phyloP scores from a whole-genome alignment of 306 rosid species.

The Oemleria cerasiformis region DNA sequence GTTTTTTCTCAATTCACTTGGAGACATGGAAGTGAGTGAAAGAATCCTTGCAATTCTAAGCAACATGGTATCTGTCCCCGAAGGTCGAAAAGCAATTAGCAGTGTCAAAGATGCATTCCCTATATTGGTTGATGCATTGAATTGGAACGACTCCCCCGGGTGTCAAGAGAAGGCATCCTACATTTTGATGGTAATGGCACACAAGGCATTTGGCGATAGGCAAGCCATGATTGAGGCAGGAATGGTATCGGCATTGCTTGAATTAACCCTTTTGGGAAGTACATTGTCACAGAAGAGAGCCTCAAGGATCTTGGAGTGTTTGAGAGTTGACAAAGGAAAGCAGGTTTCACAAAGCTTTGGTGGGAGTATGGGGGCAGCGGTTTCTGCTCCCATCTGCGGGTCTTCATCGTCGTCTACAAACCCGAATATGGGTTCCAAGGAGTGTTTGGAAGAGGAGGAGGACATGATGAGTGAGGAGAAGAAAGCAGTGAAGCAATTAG shows the following conservation, averaged over 20 bases:
- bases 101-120: slow-evolving; percentile 46
- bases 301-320: slow-evolving; percentile 76
- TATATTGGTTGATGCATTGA: slow-evolving; percentile 63
- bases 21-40: slow-evolving; percentile 88
- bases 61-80: slow-evolving; percentile 67
- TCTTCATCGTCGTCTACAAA: slow-evolving; percentile 54
- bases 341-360: slow-evolving; percentile 52
- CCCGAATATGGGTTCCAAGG: slow-evolving; percentile 37
- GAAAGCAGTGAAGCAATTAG: slow-evolving; percentile 91
- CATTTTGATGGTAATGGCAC: slow-evolving; percentile 94
- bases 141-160: slow-evolving; percentile 81
- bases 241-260: slow-evolving; percentile 71
- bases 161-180: slow-evolving; percentile 93
- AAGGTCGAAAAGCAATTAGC: slow-evolving; percentile 74
- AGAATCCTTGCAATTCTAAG: slow-evolving; percentile 65
- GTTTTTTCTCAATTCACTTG: slow-evolving; percentile 48
- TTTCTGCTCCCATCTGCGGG: slow-evolving; percentile 80
- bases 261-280: slow-evolving; percentile 82
- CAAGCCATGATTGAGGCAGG: slow-evolving; percentile 93
- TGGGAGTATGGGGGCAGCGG: slow-evolving; percentile 48
- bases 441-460: slow-evolving; percentile 48
- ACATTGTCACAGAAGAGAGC: slow-evolving; percentile 95
- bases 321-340: slow-evolving; percentile 79
- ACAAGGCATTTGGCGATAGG: slow-evolving; percentile 74
- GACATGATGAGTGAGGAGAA: slow-evolving; percentile 83